Evolutionary conservation across 1,139 yeast species (phyloP), one percentile per base, ranked within the genome.

Genomic region (Debaryomyces sp.): DNA sequence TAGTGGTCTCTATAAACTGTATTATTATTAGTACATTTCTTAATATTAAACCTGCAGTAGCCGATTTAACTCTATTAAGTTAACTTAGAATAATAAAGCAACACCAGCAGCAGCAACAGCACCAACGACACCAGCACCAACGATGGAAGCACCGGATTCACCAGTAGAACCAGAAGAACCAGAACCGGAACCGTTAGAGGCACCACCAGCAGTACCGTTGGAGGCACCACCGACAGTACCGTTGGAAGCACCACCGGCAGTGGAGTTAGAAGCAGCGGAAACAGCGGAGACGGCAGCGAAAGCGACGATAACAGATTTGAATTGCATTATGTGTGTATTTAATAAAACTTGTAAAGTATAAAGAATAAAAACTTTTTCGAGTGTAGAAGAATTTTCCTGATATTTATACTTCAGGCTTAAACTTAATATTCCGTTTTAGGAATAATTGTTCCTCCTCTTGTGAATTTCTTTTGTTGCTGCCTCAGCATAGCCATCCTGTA

Each of bases 81-180:
- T 34, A 35, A 34, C 45, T 61, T 63, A 64, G 56, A 64, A 61
- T 52, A 64, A 59, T 55, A 64, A 60, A 58, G 68, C 67, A 50
- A 63, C 66, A 60, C 67, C 68, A 49, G 67, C 68, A 45, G 68
- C 68, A 47, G 67, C 68, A 50, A 63, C 66, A 47, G 66, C 67
- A 52, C 67, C 68, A 43, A 55, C 46, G 39, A 56, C 46, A 52
- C 59, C 59, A 47, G 62, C 67, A 53, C 67, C 64, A 44, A 58
- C 65, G 43, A 57, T 58, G 12, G 51, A 48, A 47, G 61, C 62
- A 48, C 58, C 62, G 49, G 58, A 46, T 51, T 30, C 50, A 35
- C 37, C 39, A n/a, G 43, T 26, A 35, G 50, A 37, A 44, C 51
- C 54, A 37, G 63, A 41, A 39, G 54, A 24, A 37, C 45, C 59